Conservation (phyloP, 768 basidiomycete species). For the Trametes cingulata region DNA sequence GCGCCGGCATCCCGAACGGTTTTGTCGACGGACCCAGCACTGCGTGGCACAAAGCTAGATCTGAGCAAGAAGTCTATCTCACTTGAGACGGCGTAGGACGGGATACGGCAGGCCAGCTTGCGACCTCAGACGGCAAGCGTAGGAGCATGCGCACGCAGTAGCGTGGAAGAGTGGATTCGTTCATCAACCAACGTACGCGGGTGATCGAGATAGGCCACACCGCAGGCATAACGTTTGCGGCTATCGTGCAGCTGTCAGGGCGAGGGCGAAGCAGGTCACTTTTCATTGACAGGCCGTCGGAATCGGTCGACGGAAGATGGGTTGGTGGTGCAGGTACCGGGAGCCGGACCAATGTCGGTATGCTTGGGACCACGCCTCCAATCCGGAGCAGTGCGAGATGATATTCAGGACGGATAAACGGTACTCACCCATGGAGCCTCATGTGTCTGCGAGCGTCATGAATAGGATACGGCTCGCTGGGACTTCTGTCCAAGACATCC, state of each 20-base stretch:
- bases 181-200: neutral
- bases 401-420: neutral
- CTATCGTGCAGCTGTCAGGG: neutral
- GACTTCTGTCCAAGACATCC: neutral
- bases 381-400: neutral
- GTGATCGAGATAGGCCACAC: neutral
- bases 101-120: neutral
- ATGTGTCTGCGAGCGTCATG: conserved; percentile 3
- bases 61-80: neutral
- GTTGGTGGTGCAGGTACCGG: neutral
- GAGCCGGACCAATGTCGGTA: conserved; percentile 7
- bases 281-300: no score
- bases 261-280: neutral
- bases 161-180: neutral
- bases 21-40: neutral
- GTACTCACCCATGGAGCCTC: neutral
- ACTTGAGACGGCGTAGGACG: neutral
- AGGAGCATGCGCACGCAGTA: neutral
- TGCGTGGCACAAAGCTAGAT: neutral
- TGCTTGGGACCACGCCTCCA: conserved; percentile 1
- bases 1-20: conserved; percentile 5
- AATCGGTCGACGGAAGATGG: no score
- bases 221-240: neutral
- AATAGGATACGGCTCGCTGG: conserved; percentile 6
- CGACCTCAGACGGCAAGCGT: neutral